Base-by-base conservation (phyloP, 352 stramenopile species). In the Phytophthora megakarya region DNA sequence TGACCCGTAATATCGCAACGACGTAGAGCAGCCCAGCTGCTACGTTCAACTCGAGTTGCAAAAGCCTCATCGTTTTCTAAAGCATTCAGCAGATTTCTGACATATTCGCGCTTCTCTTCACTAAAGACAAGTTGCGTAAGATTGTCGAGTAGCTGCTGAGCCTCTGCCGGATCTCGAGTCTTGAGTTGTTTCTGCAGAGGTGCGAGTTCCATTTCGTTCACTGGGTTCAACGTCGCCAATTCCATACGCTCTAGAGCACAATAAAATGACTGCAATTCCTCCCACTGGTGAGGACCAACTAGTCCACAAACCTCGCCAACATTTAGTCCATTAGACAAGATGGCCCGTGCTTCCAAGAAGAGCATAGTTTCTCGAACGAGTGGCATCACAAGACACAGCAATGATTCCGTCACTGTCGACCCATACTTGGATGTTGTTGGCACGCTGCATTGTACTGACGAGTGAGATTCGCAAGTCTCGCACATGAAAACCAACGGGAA, bases 401-500 rank as follows among this genome's bases (percentile, higher is more conserved):
- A 58, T 11, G 78, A 88, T 5, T 63, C 61, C 1, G 82, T 65
- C 0, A 88, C 72, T 6, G 52, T 61, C 3, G 74, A 18, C 1
- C 65, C 65, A 5, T 48, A 61, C 52, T 80, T 75, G 35, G 70
- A 65, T 0, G 56, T 71, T 11, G 45, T 65, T 3, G 43, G 12
- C 15, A 64, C 57, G 39, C 51, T 75, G 53, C 64, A 75, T 48
- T 55, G 25, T 42, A 66, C 25, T 28, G 75, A 10, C n/a, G 58
- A 18, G 63, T 39, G 55, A 7, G 43, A 54, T 13, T 73, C 44
- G 23, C 60, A 81, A 13, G 77, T 65, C 53, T 91, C 82, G 46
- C 80, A 91, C 61, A 89, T 67, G 51, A 87, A 89, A 7, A 89
- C 49, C 8, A 91, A 61, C 0, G 80, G 76, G 49, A 91, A 88